phyloP scores from a whole-genome alignment of 768 basidiomycete species.

The Sistotremastrum suecicum region DNA sequence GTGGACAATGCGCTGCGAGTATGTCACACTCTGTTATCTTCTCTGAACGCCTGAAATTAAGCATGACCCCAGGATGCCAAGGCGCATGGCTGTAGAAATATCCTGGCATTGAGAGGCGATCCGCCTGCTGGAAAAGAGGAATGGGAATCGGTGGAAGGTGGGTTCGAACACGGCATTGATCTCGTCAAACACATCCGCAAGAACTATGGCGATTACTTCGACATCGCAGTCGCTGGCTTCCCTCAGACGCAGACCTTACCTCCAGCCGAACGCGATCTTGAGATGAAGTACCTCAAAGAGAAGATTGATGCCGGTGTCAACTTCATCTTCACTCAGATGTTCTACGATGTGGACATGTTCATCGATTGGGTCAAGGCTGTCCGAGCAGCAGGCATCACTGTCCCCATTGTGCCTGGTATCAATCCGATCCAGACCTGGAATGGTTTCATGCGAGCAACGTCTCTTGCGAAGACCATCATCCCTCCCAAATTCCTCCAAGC shows the following conservation, averaged over 20 bases:
- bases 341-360: constrained; percentile 88
- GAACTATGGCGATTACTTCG: constrained; percentile 83
- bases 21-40: constrained; percentile 16
- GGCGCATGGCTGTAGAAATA: constrained; percentile 75
- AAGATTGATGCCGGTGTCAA: constrained; percentile 83
- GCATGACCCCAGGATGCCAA: constrained; percentile 64
- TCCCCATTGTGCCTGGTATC: constrained; percentile 88
- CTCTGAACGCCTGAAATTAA: constrained; percentile 3
- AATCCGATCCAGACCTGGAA: constrained; percentile 96
- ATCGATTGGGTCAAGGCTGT: constrained; percentile 79
- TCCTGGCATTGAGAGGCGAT: constrained; percentile 87
- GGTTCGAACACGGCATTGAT: constrained; percentile 83
- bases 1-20: constrained; percentile 85
- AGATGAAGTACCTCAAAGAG: constrained; percentile 77
- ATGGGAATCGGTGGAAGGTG: constrained; percentile 87
- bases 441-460: constrained; percentile 77
- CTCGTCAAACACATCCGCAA: constrained; percentile 79
- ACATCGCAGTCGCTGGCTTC: constrained; percentile 88
- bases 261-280: constrained; percentile 56
- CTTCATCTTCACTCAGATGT: constrained; percentile 98
- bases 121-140: constrained; percentile 79
- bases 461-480: constrained; percentile 62
- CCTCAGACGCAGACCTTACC: constrained; percentile 70
- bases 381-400: constrained; percentile 71
- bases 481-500: constrained; percentile 62